Evolutionary conservation across 2,329 filamentous ascomycete genomes (phyloP).

Genomic region (Lasiodiplodia gonubiensis): DNA sequence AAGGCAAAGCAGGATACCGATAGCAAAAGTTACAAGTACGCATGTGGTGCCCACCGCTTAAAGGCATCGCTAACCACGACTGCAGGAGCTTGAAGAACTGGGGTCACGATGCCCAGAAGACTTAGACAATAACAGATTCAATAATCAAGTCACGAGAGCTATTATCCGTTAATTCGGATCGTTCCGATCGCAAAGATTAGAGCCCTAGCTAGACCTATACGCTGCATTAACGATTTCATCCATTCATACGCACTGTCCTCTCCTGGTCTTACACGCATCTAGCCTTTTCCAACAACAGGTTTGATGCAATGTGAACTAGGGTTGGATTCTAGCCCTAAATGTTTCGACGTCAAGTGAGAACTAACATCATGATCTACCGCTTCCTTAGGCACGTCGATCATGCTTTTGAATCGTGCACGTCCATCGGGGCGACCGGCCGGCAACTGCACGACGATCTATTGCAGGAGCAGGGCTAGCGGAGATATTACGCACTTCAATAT

Average conservation of each 20-base stretch:
- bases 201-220: neutral
- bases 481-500: neutral
- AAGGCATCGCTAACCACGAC: neutral
- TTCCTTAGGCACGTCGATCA: neutral
- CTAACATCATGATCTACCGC: conserved; percentile 33
- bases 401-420: neutral
- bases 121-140: conserved; percentile 27
- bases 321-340: neutral
- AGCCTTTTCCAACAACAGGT: neutral
- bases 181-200: neutral
- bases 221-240: neutral
- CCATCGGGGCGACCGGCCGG: neutral
- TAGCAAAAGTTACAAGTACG: conserved; percentile 60
- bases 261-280: neutral
- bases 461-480: neutral
- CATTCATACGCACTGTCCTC: neutral
- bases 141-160: neutral
- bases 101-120: conserved; percentile 45
- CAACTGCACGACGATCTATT: neutral
- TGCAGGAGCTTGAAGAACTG: conserved; percentile 39
- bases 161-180: too few species aligned
- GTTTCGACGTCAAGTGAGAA: conserved; percentile 43
- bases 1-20: conserved; percentile 62
- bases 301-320: neutral
- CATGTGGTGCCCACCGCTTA: too few species aligned